Percentiles rank a stretch among this genome's conserved stretches.
phyloP scores from a whole-genome alignment of 2,329 filamentous ascomycete species.

The Arachnopeziza araneosa region DNA sequence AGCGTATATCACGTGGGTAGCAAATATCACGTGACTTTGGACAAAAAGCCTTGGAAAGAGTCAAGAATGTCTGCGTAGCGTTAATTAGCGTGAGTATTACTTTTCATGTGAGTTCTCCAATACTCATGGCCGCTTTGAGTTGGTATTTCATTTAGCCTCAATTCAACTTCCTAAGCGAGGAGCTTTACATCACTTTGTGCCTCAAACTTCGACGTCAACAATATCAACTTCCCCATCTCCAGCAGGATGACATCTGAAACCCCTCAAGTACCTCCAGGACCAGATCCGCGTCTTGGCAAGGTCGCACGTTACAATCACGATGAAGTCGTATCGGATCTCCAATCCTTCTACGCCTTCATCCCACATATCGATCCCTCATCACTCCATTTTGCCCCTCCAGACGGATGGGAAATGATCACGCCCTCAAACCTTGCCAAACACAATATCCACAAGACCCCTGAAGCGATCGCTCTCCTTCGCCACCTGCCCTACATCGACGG shows the following conservation, averaged over 20 bases:
- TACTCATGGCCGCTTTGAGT: no score
- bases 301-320: background rate
- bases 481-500: slow-evolving; percentile 2
- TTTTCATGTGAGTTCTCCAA: no score
- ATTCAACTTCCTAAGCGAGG: no score
- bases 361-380: background rate
- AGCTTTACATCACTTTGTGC: no score
- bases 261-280: background rate
- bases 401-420: background rate
- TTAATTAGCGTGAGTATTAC: no score
- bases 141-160: no score
- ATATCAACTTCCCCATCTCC: background rate
- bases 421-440: background rate
- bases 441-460: slow-evolving; percentile 1
- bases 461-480: slow-evolving; percentile 1
- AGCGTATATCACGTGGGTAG: no score
- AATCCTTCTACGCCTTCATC: slow-evolving; percentile 1
- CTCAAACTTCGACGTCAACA: no score
- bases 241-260: slow-evolving; percentile 1
- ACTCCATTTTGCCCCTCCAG: background rate
- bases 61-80: no score
- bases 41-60: no score
- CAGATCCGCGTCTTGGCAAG: background rate
- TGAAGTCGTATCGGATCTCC: background rate
- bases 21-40: no score